phyloP scores from a whole-genome alignment of 495 filamentous ascomycete species.

The Penicillium steckii region DNA sequence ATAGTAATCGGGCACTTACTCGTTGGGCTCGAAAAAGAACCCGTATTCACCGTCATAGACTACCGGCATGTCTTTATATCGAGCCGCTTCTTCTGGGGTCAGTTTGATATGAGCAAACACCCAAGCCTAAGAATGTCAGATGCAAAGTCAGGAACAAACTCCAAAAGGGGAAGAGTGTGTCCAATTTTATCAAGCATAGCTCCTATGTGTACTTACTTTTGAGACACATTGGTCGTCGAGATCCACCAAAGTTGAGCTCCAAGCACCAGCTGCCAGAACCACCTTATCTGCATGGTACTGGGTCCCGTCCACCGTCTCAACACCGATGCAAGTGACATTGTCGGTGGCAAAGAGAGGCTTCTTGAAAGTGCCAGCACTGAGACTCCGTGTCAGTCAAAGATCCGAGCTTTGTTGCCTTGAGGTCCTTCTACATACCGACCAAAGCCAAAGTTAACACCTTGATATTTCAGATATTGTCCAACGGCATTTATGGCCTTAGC shows the following conservation, averaged over 20 bases:
- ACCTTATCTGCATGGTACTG: constrained; percentile 36
- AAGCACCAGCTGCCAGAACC: constrained; percentile 37
- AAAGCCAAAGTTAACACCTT: constrained; percentile 19
- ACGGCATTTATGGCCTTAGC: constrained; percentile 23
- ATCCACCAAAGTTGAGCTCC: constrained; percentile 37
- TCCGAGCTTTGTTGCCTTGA: neutral
- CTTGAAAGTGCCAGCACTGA: constrained; percentile 18
- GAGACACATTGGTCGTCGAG: constrained; percentile 43
- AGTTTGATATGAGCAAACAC: constrained; percentile 49
- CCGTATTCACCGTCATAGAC: constrained; percentile 50
- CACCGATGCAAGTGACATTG: constrained; percentile 22
- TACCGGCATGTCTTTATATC: constrained; percentile 46
- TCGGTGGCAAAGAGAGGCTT: constrained; percentile 12
- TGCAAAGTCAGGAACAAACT: no score
- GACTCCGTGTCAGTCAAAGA: neutral
- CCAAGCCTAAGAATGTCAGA: constrained; percentile 30
- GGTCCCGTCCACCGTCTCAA: constrained; percentile 32
- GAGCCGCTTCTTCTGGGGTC: constrained; percentile 35
- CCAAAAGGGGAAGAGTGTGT: no score
- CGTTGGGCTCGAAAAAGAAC: constrained; percentile 56
- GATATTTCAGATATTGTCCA: constrained; percentile 6
- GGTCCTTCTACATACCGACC: constrained; percentile 6
- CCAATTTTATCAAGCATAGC: neutral
- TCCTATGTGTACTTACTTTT: constrained; percentile 7
- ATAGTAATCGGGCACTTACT: constrained; percentile 15